Conservation (phyloP, 768 basidiomycete genomes). For the Wakefieldia striispora region DNA sequence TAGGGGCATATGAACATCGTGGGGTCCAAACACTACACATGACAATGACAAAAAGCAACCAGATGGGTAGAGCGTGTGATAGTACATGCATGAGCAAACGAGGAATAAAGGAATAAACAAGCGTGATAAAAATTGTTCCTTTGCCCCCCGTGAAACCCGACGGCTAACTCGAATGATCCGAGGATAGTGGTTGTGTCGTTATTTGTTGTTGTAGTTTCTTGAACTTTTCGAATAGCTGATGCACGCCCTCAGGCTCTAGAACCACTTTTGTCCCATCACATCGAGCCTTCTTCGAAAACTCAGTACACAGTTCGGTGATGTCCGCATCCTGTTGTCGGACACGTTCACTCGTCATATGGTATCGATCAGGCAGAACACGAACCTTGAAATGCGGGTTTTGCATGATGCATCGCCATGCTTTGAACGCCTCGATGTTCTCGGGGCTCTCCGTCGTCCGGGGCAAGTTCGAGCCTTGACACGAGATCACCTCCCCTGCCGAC, state of each 20-base stretch:
- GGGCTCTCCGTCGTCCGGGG: conserved; percentile 68
- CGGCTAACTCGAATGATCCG: conserved; percentile 12
- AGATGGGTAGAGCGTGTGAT: conserved; percentile 1
- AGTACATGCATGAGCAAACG: conserved; percentile 14
- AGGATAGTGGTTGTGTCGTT: conserved; percentile 2
- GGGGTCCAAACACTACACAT: no score
- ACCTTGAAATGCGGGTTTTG: conserved; percentile 78
- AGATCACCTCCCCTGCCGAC: conserved; percentile 51
- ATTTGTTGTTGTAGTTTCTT: conserved; percentile 24
- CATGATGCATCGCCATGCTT: conserved; percentile 77
- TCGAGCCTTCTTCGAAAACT: conserved; percentile 78
- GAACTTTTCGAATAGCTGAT: conserved; percentile 43
- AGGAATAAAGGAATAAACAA: conserved; percentile 21
- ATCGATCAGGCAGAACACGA: conserved; percentile 22
- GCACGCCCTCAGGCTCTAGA: conserved; percentile 50
- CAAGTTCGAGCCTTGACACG: conserved; percentile 65
- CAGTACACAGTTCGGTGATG: conserved; percentile 73
- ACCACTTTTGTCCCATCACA: conserved; percentile 87
- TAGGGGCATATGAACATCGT: no score
- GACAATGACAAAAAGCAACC: background rate
- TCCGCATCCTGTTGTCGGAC: conserved; percentile 57
- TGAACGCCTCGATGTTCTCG: conserved; percentile 72
- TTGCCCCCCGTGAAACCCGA: background rate
- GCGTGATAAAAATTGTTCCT: conserved; percentile 1
- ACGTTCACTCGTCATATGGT: background rate